Percentiles rank a stretch among this genome's conserved stretches.
Evolutionary conservation across 2,329 filamentous ascomycete genomes (phyloP).

Genomic region (Corniculantispora saksenae): DNA sequence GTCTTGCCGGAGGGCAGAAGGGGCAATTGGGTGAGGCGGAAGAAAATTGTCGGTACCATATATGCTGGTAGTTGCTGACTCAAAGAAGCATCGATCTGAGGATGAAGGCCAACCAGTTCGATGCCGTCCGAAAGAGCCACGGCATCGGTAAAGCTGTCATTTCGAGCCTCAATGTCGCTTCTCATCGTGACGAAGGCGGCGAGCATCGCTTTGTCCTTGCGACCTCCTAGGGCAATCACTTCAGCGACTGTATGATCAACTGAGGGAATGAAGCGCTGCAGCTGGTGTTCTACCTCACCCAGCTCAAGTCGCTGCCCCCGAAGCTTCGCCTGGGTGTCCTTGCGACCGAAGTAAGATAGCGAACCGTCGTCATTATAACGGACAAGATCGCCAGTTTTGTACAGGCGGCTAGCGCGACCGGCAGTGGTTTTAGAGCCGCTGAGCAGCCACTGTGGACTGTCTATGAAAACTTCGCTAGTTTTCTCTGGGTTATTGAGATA

Average conservation of each 20-base stretch:
- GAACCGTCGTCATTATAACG: background rate
- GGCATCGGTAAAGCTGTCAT: background rate
- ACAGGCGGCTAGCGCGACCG: background rate
- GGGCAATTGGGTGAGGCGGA: background rate
- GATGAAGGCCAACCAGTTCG: background rate
- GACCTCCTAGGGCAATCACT: background rate
- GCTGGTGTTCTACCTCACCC: background rate
- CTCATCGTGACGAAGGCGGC: background rate
- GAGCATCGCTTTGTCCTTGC: background rate
- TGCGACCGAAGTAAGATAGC: background rate
- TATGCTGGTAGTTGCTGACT: background rate
- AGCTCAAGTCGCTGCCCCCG: background rate
- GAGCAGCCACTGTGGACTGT: background rate
- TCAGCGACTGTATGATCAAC: background rate
- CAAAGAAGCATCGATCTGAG: background rate
- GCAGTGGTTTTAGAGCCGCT: background rate
- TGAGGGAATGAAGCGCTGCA: background rate
- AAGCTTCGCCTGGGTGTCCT: background rate
- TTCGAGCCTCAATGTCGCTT: background rate
- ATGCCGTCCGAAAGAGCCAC: background rate
- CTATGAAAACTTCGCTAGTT: conserved; percentile 14
- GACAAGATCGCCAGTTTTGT: conserved; percentile 4
- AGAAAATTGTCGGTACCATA: background rate
- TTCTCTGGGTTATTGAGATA: conserved; percentile 21
- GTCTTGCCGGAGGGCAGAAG: background rate